Percentiles rank a stretch among this genome's conserved stretches.
These are phyloP conservation scores for Alternaria rosae DNA, from an alignment of 2,329 filamentous ascomycete species.

Conservation along the genomic window DNA sequence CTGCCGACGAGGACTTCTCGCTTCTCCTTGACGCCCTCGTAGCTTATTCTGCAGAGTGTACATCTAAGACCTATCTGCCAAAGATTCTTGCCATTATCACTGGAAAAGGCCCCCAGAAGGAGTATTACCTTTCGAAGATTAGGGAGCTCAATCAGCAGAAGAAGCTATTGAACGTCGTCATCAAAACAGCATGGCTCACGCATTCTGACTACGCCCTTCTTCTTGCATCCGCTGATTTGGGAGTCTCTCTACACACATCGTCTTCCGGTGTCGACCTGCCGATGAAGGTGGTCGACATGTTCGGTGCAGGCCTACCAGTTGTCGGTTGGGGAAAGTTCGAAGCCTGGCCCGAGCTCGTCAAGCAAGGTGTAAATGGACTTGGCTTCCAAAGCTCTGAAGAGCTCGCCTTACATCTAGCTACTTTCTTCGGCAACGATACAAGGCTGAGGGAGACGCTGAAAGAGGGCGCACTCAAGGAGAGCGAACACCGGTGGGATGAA, in stretches of 20 bases:
- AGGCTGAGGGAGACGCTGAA: constrained; percentile 68
- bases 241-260: constrained; percentile 90
- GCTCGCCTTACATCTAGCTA: constrained; percentile 67
- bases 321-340: constrained; percentile 85
- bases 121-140: constrained; percentile 75
- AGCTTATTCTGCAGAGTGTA: constrained; percentile 68
- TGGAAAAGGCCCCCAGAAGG: constrained; percentile 86
- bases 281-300: constrained; percentile 99
- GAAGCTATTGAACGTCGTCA: constrained; percentile 72
- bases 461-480: constrained; percentile 75
- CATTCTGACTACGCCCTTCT: constrained; percentile 84
- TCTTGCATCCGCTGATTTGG: constrained; percentile 84
- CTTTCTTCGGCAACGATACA: constrained; percentile 66
- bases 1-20: constrained; percentile 92
- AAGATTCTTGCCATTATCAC: constrained; percentile 88
- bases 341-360: constrained; percentile 90
- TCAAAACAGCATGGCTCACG: constrained; percentile 85
- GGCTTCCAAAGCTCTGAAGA: constrained; percentile 79
- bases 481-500: constrained; percentile 82
- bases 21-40: constrained; percentile 84
- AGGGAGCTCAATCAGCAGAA: constrained; percentile 65
- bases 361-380: constrained; percentile 82
- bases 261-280: constrained; percentile 94
- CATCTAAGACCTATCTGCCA: constrained; percentile 62
- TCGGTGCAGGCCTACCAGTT: constrained; percentile 90